Percentiles rank a stretch among this genome's conserved stretches.
Evolutionary conservation across 306 rosid species (phyloP).

Genomic region (Cicer pinnatifidum): DNA sequence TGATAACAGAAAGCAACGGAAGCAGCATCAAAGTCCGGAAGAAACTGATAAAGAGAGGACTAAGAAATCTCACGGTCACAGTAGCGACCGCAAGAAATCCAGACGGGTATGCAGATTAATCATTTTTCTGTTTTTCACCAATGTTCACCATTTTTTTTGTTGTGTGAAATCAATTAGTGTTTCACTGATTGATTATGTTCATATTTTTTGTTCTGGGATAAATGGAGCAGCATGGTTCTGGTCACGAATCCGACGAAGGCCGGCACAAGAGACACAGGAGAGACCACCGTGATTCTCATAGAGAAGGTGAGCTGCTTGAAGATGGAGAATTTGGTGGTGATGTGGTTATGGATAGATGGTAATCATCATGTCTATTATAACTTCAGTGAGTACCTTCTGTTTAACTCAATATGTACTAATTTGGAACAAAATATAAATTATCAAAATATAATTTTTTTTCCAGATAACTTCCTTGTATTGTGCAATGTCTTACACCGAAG

Average conservation of each 20-base stretch:
- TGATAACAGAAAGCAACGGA: conserved; percentile 64
- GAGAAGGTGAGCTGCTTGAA: conserved; percentile 71
- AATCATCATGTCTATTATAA: conserved; percentile 45
- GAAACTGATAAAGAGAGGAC: conserved; percentile 68
- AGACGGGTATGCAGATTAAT: conserved; percentile 61
- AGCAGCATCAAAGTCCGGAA: conserved; percentile 69
- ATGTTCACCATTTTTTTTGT: not conserved
- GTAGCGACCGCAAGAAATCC: conserved; percentile 75
- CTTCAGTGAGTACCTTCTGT: conserved; percentile 27
- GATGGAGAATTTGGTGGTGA: conserved; percentile 82
- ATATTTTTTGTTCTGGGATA: not conserved
- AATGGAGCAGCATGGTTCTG: conserved; percentile 68
- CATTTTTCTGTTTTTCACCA: conserved; percentile 20
- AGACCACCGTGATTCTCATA: conserved; percentile 73
- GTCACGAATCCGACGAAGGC: conserved; percentile 78
- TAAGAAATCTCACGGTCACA: conserved; percentile 70
- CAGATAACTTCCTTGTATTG: conserved; percentile 42
- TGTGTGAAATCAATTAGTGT: conserved; percentile 27
- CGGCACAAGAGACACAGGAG: conserved; percentile 77
- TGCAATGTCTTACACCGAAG: conserved; percentile 12
- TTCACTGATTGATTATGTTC: not conserved
- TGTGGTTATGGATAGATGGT: conserved; percentile 66
- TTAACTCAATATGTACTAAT: conserved; percentile 40
- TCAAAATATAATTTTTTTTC: conserved; percentile 28
- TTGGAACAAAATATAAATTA: conserved; percentile 14